Conservation (phyloP, 495 filamentous ascomycete species). For the Trichoderma asperelloides region DNA sequence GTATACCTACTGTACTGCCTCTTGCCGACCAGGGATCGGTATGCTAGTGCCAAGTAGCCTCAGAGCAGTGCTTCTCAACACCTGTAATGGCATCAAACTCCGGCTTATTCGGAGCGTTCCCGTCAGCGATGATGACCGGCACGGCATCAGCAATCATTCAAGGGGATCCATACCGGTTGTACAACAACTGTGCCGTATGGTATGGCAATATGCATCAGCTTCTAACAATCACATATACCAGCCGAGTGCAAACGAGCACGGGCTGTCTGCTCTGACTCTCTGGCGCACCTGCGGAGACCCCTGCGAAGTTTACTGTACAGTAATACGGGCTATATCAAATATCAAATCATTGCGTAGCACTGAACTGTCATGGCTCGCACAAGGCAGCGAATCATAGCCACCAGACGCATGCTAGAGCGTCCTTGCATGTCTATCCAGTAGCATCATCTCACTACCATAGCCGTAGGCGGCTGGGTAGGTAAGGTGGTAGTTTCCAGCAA, state of each 20-base stretch:
- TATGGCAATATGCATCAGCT: not conserved
- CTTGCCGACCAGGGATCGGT: not conserved
- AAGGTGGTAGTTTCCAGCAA: no score
- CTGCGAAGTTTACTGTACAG: not conserved
- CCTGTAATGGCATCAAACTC: not conserved
- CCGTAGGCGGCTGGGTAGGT: no score
- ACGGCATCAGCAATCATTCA: not conserved
- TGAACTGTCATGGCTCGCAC: not conserved
- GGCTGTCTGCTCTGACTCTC: no score
- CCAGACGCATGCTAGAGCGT: no score
- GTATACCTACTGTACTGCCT: no score
- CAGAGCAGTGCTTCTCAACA: not conserved
- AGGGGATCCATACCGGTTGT: not conserved
- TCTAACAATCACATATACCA: not conserved
- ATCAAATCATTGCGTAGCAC: not conserved
- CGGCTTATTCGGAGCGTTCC: not conserved
- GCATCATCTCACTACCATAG: no score
- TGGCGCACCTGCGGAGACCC: not conserved
- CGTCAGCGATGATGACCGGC: constrained; percentile 1
- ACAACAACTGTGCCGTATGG: not conserved
- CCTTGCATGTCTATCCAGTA: no score
- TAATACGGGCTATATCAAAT: not conserved
- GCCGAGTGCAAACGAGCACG: not conserved
- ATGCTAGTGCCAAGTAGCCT: not conserved
- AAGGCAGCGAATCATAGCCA: not conserved